Evolutionary conservation across 2,329 filamentous ascomycete species (phyloP).

Genomic region (Clonostachys solani): DNA sequence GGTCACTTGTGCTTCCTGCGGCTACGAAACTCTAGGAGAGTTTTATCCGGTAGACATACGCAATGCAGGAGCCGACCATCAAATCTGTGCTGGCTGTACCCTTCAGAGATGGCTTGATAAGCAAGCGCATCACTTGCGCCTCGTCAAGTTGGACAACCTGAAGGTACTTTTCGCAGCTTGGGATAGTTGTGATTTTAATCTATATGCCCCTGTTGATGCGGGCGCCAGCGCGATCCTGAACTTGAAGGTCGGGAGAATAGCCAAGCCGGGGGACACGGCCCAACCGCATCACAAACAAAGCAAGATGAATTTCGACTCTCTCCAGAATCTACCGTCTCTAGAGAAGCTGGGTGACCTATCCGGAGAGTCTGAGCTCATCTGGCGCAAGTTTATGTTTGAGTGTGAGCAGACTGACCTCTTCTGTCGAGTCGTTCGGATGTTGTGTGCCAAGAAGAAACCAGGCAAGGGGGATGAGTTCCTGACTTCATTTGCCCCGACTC

Average conservation of each 20-base stretch:
- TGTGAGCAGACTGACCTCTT: not conserved
- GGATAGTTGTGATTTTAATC: slow-evolving; percentile 16
- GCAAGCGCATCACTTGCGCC: slow-evolving; percentile 19
- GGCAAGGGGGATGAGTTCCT: too few relatives aligned
- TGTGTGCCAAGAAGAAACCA: not conserved
- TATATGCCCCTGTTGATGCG: slow-evolving; percentile 16
- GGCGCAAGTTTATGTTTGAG: not conserved
- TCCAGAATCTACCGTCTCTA: slow-evolving; percentile 19
- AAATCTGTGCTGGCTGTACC: slow-evolving; percentile 20
- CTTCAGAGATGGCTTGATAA: slow-evolving; percentile 20
- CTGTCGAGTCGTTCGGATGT: not conserved
- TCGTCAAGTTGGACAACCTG: slow-evolving; percentile 8
- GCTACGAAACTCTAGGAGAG: slow-evolving; percentile 21
- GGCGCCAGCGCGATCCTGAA: not conserved
- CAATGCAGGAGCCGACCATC: slow-evolving; percentile 4
- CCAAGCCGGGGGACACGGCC: not conserved
- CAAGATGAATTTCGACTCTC: slow-evolving; percentile 19
- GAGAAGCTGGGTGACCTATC: slow-evolving; percentile 5
- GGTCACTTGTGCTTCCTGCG: slow-evolving; percentile 25
- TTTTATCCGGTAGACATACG: slow-evolving; percentile 13
- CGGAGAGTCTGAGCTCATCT: not conserved
- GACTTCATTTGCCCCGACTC: too few relatives aligned
- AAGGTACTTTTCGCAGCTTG: slow-evolving; percentile 17
- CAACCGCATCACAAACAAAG: not conserved
- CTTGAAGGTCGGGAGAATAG: not conserved